Conservation (phyloP, 345 rosid species). For the Euclidium syriacum region DNA sequence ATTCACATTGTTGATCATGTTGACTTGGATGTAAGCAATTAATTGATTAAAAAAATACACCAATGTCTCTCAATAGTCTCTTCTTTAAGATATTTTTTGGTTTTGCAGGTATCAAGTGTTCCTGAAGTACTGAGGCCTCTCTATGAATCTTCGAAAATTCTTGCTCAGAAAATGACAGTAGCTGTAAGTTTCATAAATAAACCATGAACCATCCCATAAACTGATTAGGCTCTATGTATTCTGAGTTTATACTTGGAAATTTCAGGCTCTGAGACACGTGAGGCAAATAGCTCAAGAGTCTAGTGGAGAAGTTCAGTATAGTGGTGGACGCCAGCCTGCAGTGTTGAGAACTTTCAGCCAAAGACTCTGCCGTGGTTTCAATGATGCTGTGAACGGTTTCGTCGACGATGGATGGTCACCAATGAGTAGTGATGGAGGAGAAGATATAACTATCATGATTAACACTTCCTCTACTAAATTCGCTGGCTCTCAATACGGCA, state of each 20-base stretch:
- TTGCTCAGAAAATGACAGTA: constrained; percentile 90
- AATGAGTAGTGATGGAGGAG: constrained; percentile 74
- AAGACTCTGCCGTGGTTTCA: constrained; percentile 90
- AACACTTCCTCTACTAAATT: constrained; percentile 74
- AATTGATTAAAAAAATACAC: neutral
- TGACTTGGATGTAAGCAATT: constrained; percentile 75
- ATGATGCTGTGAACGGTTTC: constrained; percentile 92
- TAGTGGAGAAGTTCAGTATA: constrained; percentile 86
- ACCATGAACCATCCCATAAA: neutral
- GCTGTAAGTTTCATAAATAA: constrained; percentile 49
- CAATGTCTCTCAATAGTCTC: neutral
- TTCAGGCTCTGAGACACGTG: constrained; percentile 80
- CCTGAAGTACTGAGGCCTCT: constrained; percentile 96
- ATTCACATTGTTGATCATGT: constrained; percentile 95
- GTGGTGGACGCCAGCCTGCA: constrained; percentile 95
- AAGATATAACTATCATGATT: constrained; percentile 77
- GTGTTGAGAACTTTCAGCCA: constrained; percentile 93
- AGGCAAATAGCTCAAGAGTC: constrained; percentile 91
- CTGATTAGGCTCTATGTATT: neutral
- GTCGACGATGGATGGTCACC: constrained; percentile 96
- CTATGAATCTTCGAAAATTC: constrained; percentile 86
- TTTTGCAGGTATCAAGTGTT: constrained; percentile 75
- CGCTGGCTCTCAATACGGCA: constrained; percentile 55
- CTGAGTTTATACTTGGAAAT: neutral
- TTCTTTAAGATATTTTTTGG: neutral